Evolutionary conservation across 768 basidiomycete genomes (phyloP), one percentile per base, ranked within the genome.

Genomic region (Rhizopogon salebrosus): DNA sequence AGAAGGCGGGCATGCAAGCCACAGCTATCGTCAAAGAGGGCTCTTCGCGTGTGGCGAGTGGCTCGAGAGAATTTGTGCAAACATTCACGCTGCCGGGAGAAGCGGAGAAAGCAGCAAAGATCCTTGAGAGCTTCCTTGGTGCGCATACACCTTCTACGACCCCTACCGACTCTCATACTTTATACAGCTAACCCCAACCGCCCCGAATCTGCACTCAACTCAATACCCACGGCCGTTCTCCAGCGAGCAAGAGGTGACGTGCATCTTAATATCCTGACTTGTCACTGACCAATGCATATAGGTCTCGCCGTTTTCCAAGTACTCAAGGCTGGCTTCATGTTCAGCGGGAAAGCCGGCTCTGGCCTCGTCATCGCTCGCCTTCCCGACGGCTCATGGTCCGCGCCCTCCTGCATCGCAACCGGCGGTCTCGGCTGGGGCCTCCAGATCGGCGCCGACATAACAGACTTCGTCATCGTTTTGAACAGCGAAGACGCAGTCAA

Each of bases 271-370:
- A 24, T n/a, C 43, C 35, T 52, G 35, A 18, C 42, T 46, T 18
- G 41, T 11, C 20, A 5, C 49, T 50, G 18, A n/a, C 20, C 1
- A 37, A 29, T 16, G 52, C 14, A 7, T 40, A 37, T 58, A 95
- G 93, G 94, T 48, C 85, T 98, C 54, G 95, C 95, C 45, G 80
- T 98, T 59, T 98, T 97, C 79, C 89, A 92, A 61, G 92, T 97
- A 13, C 73, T 97, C 68, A 90, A 92, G 71, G 91, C 92, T 4
- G 93, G 95, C 2, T 95, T 98, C 74, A 83, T 95, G 50, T 95
- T 95, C 78, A 92, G 89, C 10, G 95, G 92, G 43, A 95, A 94
- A 71, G 92, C 90, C 1, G 95, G 95, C 41, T 93, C 91, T 1
- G 95, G 95, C 13, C 69, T 95, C 57, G 91, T 98, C 70, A 88